Percentiles rank a stretch among this genome's conserved stretches.
phyloP scores from a whole-genome alignment of 352 stramenopile species.

The Aphanomyces stellatus region DNA sequence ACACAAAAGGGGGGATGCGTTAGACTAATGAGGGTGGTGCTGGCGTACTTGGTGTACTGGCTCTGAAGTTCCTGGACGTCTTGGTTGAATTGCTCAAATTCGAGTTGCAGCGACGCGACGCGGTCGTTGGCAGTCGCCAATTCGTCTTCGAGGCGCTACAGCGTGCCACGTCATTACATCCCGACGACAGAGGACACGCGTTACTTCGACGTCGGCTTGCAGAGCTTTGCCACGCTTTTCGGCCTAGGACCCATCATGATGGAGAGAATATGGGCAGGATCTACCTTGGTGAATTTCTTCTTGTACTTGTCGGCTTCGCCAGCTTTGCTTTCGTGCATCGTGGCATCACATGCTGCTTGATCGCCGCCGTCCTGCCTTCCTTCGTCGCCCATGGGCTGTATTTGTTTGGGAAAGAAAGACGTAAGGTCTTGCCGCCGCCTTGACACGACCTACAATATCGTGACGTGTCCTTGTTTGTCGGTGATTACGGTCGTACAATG shows the following conservation, averaged over 20 bases:
- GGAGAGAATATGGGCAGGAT: background rate
- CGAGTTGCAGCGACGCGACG: constrained; percentile 71
- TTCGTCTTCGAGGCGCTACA: constrained; percentile 31
- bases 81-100: constrained; percentile 77
- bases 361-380: too few relatives aligned
- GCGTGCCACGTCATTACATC: background rate
- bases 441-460: too few relatives aligned
- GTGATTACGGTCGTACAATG: too few relatives aligned
- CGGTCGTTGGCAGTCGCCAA: constrained; percentile 40
- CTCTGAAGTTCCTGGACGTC: constrained; percentile 65
- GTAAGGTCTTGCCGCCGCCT: too few relatives aligned
- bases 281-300: background rate
- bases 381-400: too few relatives aligned
- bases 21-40: too few relatives aligned
- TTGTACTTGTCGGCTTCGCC: constrained; percentile 8
- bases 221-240: background rate
- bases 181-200: background rate
- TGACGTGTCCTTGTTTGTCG: too few relatives aligned
- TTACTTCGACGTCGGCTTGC: background rate
- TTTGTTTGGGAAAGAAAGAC: too few relatives aligned
- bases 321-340: background rate
- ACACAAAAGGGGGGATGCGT: too few relatives aligned
- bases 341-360: background rate
- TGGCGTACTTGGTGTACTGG: constrained; percentile 51
- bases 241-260: background rate